Conservation (phyloP, 345 rosid genomes). For the Sisymbrium irio region DNA sequence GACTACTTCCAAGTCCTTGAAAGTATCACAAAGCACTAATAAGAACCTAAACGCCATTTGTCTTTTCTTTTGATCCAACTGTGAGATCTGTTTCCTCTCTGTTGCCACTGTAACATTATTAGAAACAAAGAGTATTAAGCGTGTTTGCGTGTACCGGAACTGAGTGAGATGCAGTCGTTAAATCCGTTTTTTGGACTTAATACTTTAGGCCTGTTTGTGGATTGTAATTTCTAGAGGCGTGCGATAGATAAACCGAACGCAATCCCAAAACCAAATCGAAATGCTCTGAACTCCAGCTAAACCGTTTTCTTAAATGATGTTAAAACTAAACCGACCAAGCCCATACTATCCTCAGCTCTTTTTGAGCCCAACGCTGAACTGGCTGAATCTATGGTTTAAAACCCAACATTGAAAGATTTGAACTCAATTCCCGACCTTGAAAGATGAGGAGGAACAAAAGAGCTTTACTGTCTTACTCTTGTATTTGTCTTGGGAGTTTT, state of each 20-base stretch:
- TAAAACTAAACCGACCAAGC: background rate
- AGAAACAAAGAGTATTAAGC: background rate
- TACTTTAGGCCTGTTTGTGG: background rate
- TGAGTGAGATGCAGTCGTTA: constrained; percentile 8
- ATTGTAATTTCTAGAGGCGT: background rate
- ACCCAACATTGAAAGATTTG: background rate
- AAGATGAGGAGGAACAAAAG: background rate
- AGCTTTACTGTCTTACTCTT: background rate
- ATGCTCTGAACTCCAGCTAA: background rate
- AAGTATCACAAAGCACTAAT: constrained; percentile 55
- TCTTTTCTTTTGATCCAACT: constrained; percentile 9
- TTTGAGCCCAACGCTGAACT: background rate
- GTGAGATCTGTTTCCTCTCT: background rate
- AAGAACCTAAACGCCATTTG: background rate
- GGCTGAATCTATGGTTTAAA: background rate
- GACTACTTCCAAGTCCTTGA: constrained; percentile 90
- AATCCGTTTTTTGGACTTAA: background rate
- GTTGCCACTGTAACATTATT: constrained; percentile 14
- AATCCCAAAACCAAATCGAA: background rate
- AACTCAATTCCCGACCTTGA: background rate
- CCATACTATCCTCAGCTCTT: background rate
- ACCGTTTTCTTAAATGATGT: background rate
- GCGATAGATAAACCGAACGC: background rate
- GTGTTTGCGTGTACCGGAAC: constrained; percentile 1
- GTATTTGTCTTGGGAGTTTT: background rate